phyloP scores from a whole-genome alignment of 73 alveolate species.

The Paramecium caudatum region DNA sequence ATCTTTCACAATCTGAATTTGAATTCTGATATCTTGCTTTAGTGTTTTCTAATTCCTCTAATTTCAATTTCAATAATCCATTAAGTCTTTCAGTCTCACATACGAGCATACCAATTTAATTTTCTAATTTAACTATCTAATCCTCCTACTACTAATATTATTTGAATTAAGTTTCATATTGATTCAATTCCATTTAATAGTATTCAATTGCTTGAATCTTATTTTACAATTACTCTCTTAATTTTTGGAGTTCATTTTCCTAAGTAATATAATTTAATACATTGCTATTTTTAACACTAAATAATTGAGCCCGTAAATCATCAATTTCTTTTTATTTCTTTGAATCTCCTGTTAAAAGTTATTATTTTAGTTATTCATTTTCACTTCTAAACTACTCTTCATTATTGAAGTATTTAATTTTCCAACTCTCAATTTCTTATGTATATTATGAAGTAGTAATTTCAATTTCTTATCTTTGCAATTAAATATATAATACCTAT shows the following conservation, averaged over 20 bases:
- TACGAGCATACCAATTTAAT: constrained; percentile 30
- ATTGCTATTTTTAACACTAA: neutral
- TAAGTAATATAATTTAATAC: neutral
- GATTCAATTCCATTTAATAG: constrained; percentile 26
- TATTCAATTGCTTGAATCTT: constrained; percentile 2
- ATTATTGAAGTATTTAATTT: neutral
- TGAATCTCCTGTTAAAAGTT: constrained; percentile 51
- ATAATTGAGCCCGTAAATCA: neutral
- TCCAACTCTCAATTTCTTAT: constrained; percentile 56
- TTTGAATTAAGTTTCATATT: constrained; percentile 39
- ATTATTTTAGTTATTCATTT: constrained; percentile 6
- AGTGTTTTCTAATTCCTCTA: constrained; percentile 29
- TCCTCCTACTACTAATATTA: neutral
- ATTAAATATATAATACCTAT: neutral
- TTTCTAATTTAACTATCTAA: neutral
- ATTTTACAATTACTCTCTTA: neutral
- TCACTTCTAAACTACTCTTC: constrained; percentile 16
- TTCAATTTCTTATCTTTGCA: constrained; percentile 34
- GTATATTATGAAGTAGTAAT: constrained; percentile 19
- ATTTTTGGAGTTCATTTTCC: constrained; percentile 9
- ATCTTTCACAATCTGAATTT: neutral
- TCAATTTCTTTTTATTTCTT: constrained; percentile 52
- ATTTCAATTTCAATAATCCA: constrained; percentile 22
- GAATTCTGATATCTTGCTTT: neutral
- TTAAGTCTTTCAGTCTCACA: constrained; percentile 62